A percentile compares a stretch with the other conserved stretches of the same genome.
Conservation (phyloP, 164 flowering plant species). For the Santalum album region DNA sequence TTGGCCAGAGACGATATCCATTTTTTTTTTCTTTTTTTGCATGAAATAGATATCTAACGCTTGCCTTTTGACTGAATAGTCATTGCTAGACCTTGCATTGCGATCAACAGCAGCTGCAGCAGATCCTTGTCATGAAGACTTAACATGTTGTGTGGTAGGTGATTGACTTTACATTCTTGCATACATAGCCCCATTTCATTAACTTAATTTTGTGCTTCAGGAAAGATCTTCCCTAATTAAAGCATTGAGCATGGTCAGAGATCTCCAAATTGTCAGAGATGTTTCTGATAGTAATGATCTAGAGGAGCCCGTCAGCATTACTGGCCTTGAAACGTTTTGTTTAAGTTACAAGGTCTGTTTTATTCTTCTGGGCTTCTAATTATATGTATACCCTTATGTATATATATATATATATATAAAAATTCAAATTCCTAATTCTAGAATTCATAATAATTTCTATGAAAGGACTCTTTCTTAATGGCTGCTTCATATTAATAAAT, state of each 20-base stretch:
- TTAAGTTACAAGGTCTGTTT: conserved; percentile 79
- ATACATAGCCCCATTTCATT: conserved; percentile 1
- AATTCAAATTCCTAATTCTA: no score
- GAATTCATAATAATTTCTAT: no score
- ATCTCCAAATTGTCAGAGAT: conserved; percentile 31
- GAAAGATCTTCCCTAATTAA: conserved; percentile 73
- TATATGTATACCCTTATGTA: no score
- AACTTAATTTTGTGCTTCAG: conserved; percentile 28
- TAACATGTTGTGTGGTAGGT: conserved; percentile 85
- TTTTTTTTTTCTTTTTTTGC: not conserved
- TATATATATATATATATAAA: no score
- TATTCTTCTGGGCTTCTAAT: not conserved
- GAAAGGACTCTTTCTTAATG: no score
- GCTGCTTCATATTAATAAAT: no score
- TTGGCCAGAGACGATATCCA: not conserved
- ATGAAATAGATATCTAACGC: not conserved
- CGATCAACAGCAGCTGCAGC: conserved; percentile 92
- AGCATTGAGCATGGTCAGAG: conserved; percentile 56
- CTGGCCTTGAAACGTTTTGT: conserved; percentile 87
- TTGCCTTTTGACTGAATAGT: conserved; percentile 27
- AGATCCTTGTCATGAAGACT: conserved; percentile 89
- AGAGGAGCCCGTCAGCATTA: conserved; percentile 68
- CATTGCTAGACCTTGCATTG: conserved; percentile 93
- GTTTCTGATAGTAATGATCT: conserved; percentile 32
- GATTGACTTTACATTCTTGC: not conserved